Evolutionary conservation across 2,329 filamentous ascomycete species (phyloP), one percentile per base, ranked within the genome.

Genomic region (Colletotrichum siamense): DNA sequence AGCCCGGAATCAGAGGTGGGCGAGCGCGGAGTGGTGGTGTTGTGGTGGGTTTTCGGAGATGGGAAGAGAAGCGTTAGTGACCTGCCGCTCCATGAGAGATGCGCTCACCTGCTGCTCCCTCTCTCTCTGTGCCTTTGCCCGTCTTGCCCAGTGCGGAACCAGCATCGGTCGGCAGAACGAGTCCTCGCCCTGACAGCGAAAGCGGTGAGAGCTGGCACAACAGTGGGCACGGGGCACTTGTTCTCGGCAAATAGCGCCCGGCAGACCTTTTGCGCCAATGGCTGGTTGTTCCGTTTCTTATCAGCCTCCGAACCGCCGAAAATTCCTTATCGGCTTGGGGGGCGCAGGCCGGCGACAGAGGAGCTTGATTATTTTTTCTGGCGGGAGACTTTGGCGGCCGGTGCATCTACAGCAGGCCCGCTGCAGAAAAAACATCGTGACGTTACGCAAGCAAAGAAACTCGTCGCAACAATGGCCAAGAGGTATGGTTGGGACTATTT

Each of bases 151-250:
- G 69, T 75, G 75, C 77, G 75, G 74, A 73, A 78, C 74, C 74
- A 77, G 76, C 63, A 77, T 77, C 73, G 57, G 63, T 77, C 75
- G 77, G 77, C 77, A 78, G 77, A 78, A 78, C 76, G 66, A 77
- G 76, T 64, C 65, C 69, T 73, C 39, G 62, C 70, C 69, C 44
- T 75, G 65, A 77, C 55, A 61, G 73, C 55, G 44, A 77, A 73
- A 75, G 77, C 77, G 77, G 77, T 78, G 76, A 77, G 73, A 15
- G n/a, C 52, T 62, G 72, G 73, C 75, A 77, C 44, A 71, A 77
- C 72, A 76, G 66, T 61, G 72, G 63, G 77, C 68, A 72, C 65
- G 67, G 69, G 59, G 77, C 73, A 71, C 62, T 63, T 76, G 59
- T 65, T 69, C 67, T 57, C 77, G 77, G 75, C 70, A 78, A 78